Percentiles rank a stretch among this genome's conserved stretches.
phyloP scores from a whole-genome alignment of 257 asterid species.

The Solanum peruvianum region DNA sequence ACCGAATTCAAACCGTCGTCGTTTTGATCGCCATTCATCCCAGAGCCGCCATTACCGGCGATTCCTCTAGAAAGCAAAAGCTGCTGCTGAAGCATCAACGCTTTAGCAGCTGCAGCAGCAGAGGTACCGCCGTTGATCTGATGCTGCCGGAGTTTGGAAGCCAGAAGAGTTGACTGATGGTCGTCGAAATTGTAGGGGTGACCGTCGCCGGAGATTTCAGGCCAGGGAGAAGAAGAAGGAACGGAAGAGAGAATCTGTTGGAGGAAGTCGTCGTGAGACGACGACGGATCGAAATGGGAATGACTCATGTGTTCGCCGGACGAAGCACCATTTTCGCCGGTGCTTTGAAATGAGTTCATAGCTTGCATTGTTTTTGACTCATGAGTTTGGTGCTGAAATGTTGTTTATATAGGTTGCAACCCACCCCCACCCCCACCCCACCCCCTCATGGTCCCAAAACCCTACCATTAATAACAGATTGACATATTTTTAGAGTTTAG shows the following conservation, averaged over 20 bases:
- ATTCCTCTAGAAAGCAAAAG: constrained; percentile 46
- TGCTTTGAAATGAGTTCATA: constrained; percentile 16
- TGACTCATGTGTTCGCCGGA: background rate
- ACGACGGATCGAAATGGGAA: constrained; percentile 37
- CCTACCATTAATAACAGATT: background rate
- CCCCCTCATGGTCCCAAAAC: background rate
- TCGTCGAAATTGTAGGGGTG: constrained; percentile 31
- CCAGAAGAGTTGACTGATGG: constrained; percentile 31
- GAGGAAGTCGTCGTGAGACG: constrained; percentile 66
- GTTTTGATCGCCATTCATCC: background rate
- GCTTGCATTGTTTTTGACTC: background rate
- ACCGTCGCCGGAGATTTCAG: constrained; percentile 9
- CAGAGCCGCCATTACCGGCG: constrained; percentile 5
- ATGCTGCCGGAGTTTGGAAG: constrained; percentile 54
- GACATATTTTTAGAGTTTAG: background rate
- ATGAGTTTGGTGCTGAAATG: background rate
- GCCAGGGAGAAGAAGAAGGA: constrained; percentile 31
- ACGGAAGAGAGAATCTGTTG: constrained; percentile 70
- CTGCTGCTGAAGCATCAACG: constrained; percentile 68
- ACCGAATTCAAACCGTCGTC: constrained; percentile 11
- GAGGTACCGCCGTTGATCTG: constrained; percentile 35
- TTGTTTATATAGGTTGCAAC: background rate
- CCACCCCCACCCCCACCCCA: background rate
- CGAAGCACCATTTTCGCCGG: constrained; percentile 8
- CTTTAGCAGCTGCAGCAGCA: constrained; percentile 20